A percentile compares a stretch with the other conserved stretches of the same genome.
phyloP scores from a whole-genome alignment of 495 filamentous ascomycete species.

The Margaritispora aquatica region DNA sequence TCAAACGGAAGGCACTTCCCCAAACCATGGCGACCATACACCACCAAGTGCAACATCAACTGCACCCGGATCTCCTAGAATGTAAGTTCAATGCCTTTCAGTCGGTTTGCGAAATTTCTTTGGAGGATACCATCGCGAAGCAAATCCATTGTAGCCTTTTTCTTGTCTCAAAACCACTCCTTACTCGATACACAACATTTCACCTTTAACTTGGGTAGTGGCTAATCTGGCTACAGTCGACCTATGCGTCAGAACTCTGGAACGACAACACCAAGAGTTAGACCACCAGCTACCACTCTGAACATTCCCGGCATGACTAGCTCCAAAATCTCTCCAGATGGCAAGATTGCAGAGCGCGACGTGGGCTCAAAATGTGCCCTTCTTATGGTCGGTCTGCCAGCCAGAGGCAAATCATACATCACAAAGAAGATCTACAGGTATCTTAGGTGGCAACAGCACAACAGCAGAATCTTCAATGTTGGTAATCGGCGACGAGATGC shows the following conservation, averaged over 20 bases:
- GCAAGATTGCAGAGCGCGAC: conserved; percentile 84
- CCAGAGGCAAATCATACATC: conserved; percentile 94
- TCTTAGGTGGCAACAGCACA: conserved; percentile 94
- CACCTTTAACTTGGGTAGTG: neutral
- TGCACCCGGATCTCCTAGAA: conserved; percentile 45
- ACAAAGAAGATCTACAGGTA: conserved; percentile 96
- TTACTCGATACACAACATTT: no score
- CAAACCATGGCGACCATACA: conserved; percentile 19
- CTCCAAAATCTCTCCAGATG: conserved; percentile 90
- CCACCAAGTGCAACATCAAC: conserved; percentile 43
- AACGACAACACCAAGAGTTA: conserved; percentile 50
- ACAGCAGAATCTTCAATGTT: conserved; percentile 94
- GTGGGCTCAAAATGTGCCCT: conserved; percentile 94
- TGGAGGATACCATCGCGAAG: no score
- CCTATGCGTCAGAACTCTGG: conserved; percentile 55
- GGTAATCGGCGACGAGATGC: conserved; percentile 82
- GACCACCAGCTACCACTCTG: conserved; percentile 74
- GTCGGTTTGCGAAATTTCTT: no score
- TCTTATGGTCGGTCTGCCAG: conserved; percentile 95
- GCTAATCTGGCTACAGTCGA: conserved; percentile 28
- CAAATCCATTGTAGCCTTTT: no score
- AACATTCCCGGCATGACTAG: conserved; percentile 86
- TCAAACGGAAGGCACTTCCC: conserved; percentile 28
- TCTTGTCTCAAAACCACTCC: no score
- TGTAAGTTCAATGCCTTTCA: conserved; percentile 35